Base-by-base conservation (phyloP, 495 filamentous ascomycete species). In the Penicillium mononematosum region DNA sequence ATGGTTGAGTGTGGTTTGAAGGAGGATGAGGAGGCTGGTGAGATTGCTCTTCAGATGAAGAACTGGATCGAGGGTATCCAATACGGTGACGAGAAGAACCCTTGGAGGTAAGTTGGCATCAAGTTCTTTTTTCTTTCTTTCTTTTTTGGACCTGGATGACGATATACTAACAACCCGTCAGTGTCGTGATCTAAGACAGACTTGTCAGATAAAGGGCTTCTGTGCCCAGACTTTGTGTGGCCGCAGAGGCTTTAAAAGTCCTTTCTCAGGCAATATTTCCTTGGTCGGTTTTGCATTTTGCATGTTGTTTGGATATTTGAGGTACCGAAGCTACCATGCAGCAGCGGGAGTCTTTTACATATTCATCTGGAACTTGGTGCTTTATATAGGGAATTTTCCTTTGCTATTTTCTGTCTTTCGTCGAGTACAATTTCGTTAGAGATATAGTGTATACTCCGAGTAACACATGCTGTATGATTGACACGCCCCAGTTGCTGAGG, bases 21-120 rank as follows among this genome's bases (percentile, higher is more conserved):
- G 67, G 83, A 88, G 57, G 75, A 84, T 38, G 82, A 94, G 71
- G 94, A 98, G 74, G 89, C 88, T 8, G 95, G 94, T 43, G 87
- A 91, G 66, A 81, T 97, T 58, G 85, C 94, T 43, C 76, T 81
- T 62, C 80, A 81, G 71, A 90, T 98, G 87, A 96, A 96, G 85
- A 81, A 82, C 62, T 98, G 94, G 94, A 96, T 98, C 59, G 92
- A 96, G 75, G 86, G 78, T 43, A 89, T 92, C 56, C 92, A 96
- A 75, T 97, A 98, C 69, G 94, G 94, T 44, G 91, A 96, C 63
- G 91, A 95, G 71, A 79, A 88, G 67, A 89, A 95, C 69, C 78
- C 84, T 53, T 96, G 92, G 92, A 92, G 90, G 75, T 78, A 70
- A 71, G 74, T 60, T 42, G 20, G 2, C 17, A 27, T 5, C 24